Evolutionary conservation across 768 basidiomycete genomes (phyloP), one percentile per base, ranked within the genome.

Genomic region (Mycena alexandri): DNA sequence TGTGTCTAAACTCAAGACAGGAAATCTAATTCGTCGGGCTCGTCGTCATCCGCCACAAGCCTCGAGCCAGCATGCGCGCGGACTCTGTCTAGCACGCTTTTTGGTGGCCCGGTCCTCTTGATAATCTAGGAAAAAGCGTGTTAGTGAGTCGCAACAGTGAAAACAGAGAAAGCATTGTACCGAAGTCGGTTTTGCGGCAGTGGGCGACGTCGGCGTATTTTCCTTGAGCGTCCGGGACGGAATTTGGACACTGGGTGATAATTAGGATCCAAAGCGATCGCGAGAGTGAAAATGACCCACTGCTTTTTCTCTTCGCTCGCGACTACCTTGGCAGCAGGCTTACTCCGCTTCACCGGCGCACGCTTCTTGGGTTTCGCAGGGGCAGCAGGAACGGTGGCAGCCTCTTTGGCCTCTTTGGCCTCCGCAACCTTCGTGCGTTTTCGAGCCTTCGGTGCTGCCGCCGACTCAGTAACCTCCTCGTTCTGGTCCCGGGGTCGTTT

Each of bases 21-120:
- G 25, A 67, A 71, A 22, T 71, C 69, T 16, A 71, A 38, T 34
- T 71, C 69, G 46, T 71, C 69, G 16, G 61, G 69, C 50, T 67
- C 69, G 17, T 57, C 47, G 42, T 71, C 69, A 5, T 62, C 56
- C 22, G 33, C 50, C 7, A 44, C 46, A 1, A 50, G 34, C 5
- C 8, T 36, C n/a, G 38, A 24, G 24, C 57, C 54, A 14, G 48
- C 36, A 22, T 57, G 56, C 0, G 57, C 57, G 0, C 61, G 69
- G 17, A 71, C 61, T n/a, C 58, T 48, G 21, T 71, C 69, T 46
- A 67, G 43, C 10, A 71, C 69, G 41, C 65, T 67, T 43, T 71
- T 63, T 38, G 69, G 69, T 16, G 47, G 65, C 14, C 55, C 61
- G 2, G 22, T 29, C 34, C 50, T 25, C 33, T 53, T 57, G 41